Percentiles rank a stretch among this genome's conserved stretches.
These are phyloP conservation scores for Entomortierella parvispora DNA, from an alignment of 192 early-diverging fungal genomes.

Conservation along the genomic window DNA sequence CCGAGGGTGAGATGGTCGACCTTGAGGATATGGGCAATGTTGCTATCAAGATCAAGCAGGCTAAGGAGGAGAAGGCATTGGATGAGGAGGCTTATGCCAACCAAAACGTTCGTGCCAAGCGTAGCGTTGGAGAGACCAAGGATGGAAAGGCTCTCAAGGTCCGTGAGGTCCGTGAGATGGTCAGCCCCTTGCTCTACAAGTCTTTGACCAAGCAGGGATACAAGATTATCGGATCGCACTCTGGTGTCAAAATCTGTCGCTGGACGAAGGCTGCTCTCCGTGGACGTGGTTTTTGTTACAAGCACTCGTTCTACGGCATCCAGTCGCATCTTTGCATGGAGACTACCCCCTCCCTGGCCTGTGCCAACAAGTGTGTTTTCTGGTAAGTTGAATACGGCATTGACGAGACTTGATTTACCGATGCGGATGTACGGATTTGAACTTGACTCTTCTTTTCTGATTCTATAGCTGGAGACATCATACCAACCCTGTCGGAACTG, in stretches of 20 bases:
- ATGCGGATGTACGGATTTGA: too few species aligned
- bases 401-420: too few species aligned
- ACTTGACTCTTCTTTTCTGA: background rate
- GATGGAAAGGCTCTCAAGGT: constrained; percentile 40
- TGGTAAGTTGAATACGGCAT: constrained; percentile 36
- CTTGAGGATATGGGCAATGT: constrained; percentile 78
- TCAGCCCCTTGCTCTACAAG: constrained; percentile 74
- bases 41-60: constrained; percentile 68
- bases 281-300: constrained; percentile 79
- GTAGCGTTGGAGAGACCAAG: constrained; percentile 49
- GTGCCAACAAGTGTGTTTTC: constrained; percentile 79
- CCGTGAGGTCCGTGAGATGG: constrained; percentile 70
- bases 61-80: constrained; percentile 58
- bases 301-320: constrained; percentile 82
- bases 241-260: constrained; percentile 81
- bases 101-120: constrained; percentile 56
- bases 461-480: constrained; percentile 73
- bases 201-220: constrained; percentile 79
- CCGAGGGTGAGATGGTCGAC: constrained; percentile 72
- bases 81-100: constrained; percentile 63
- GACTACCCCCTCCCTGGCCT: constrained; percentile 80
- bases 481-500: constrained; percentile 78
- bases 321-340: constrained; percentile 81
- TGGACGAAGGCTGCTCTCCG: constrained; percentile 81
- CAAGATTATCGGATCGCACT: constrained; percentile 77